phyloP scores from a whole-genome alignment of 129 eudicot genomes.

The carrot (Daucus carota) region DH1_v3.0 NC_030386.2:32564001-32564500 shows the following conservation, averaged over 20 bases:
- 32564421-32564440: neutral
- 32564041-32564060: neutral
- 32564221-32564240: neutral
- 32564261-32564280: neutral
- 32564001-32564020: neutral
- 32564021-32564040: neutral
- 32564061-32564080: no score
- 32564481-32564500: neutral
- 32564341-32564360: neutral
- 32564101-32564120: no score
- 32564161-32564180: neutral
- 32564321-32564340: neutral
- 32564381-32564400: neutral
- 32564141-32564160: neutral
- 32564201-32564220: neutral
- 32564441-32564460: neutral
- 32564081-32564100: no score
- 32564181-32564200: neutral
- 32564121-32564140: neutral
- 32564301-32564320: neutral
- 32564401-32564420: neutral
- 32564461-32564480: neutral
- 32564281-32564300: neutral
- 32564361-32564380: neutral
- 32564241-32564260: neutral